Conservation (phyloP, 257 asterid genomes). For the Nicotiana paniculata region DNA sequence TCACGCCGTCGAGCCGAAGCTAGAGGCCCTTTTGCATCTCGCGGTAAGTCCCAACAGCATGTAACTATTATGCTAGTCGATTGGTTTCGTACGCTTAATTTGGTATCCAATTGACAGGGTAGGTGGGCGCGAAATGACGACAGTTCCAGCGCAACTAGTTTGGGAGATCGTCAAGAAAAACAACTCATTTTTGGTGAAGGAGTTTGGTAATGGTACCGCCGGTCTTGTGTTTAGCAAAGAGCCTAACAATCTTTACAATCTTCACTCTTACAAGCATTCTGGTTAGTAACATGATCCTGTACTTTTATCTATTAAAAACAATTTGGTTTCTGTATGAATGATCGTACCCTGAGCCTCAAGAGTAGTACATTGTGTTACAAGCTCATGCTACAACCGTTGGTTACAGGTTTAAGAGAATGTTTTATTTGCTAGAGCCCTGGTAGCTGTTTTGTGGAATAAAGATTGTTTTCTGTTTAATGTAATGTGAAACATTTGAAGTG, state of each 20-base stretch:
- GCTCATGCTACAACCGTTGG: background rate
- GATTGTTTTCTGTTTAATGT: background rate
- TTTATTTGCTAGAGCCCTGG: background rate
- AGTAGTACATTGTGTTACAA: background rate
- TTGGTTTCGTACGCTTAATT: background rate
- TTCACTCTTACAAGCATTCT: constrained; percentile 88
- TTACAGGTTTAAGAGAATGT: background rate
- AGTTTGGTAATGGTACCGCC: constrained; percentile 74
- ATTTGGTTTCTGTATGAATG: background rate
- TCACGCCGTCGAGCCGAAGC: background rate
- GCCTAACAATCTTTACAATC: constrained; percentile 75
- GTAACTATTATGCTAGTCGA: background rate
- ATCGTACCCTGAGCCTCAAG: background rate
- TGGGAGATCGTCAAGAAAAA: constrained; percentile 97
- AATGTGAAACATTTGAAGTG: background rate
- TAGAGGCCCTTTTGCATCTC: background rate
- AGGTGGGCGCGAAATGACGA: constrained; percentile 42
- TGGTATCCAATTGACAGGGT: background rate
- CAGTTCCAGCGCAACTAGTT: constrained; percentile 75
- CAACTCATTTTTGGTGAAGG: constrained; percentile 69
- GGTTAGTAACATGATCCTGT: constrained; percentile 31
- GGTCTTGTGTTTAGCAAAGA: constrained; percentile 68
- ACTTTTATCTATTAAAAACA: background rate
- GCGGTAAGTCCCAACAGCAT: background rate
- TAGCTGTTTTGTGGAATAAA: background rate